A percentile compares a stretch with the other conserved stretches of the same genome.
These are phyloP conservation scores for Aphanomyces euteiches DNA, from an alignment of 352 stramenopile species.

Conservation along the genomic window DNA sequence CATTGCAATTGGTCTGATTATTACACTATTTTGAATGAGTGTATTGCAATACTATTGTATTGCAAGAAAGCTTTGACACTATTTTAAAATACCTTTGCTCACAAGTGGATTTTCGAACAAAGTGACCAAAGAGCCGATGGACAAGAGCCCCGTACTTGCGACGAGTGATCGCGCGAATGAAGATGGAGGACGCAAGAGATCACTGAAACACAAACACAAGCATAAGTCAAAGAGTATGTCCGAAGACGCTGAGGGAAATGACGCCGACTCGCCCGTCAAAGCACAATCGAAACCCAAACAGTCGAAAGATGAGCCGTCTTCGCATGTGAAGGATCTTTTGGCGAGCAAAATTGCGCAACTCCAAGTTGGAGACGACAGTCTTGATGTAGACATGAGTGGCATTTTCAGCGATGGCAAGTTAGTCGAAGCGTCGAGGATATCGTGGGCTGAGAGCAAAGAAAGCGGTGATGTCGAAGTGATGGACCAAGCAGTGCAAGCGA, in stretches of 20 bases:
- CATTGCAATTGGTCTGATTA: too few relatives aligned
- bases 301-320: constrained; percentile 34
- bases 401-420: constrained; percentile 17
- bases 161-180: constrained; percentile 8
- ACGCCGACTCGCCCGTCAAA: constrained; percentile 5
- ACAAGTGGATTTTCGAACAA: too few relatives aligned
- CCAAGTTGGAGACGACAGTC: constrained; percentile 74
- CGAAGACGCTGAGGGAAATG: constrained; percentile 15
- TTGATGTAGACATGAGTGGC: constrained; percentile 55
- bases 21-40: too few relatives aligned
- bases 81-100: too few relatives aligned
- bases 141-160: not conserved
- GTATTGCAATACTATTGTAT: too few relatives aligned
- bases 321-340: constrained; percentile 64
- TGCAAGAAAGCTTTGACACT: too few relatives aligned
- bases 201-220: constrained; percentile 81
- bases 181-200: constrained; percentile 25
- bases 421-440: constrained; percentile 2
- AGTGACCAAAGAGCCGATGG: too few relatives aligned
- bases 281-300: not conserved
- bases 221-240: constrained; percentile 39
- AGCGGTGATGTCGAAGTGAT: constrained; percentile 18
- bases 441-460: constrained; percentile 20
- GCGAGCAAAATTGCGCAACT: constrained; percentile 82
- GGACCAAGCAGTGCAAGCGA: constrained; percentile 5